Evolutionary conservation across 1,284 basidiomycete genomes (phyloP), one percentile per base, ranked within the genome.

Genomic region (Cystobasidium sp.): DNA sequence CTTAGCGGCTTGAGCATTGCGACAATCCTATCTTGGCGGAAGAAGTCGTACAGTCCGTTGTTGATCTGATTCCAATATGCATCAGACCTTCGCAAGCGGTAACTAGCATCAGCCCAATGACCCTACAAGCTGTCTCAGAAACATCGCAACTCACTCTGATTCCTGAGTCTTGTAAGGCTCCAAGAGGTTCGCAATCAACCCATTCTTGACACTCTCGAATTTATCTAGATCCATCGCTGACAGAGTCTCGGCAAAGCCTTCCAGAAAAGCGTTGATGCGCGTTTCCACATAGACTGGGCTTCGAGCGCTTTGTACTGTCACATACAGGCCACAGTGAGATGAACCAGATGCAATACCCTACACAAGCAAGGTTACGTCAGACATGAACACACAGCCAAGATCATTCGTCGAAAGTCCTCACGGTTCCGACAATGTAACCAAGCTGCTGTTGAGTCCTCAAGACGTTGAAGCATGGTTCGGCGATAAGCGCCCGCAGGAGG

Each of bases 371-470:
- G 7, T 49, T 41, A 65, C 20, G 10, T 16, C 12, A 20, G 24
- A 10, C 51, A 31, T 12, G 44, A 2, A 7, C 43, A 64, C 68
- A 66, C 24, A 52, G 37, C 24, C 75, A 74, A 76, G 8, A 58
- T 12, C 1, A 61, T 83, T 0, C 53, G 3, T 56, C 5, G 31
- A 10, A 61, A 3, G 10, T 86, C 85, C 70, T 88, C 88, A 3
- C 79, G 78, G 69, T 6, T 47, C 85, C 87, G 52, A 94, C 93
- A 64, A 96, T 87, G 82, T 99, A 99, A n/a, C 97, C 97, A 0
- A 99, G 87, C 82, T 99, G 97, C 81, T 99, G 94, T 82, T 95
- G 90, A 4, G 97, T 99, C 22, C 97, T 90, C 39, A 99, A 87
- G 61, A 90, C 85, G 80, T 96, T 90, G 84, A 99, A 99, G 18